These are phyloP conservation scores for Mycena galopus DNA, from an alignment of 768 basidiomycete species.

Conservation along the genomic window DNA sequence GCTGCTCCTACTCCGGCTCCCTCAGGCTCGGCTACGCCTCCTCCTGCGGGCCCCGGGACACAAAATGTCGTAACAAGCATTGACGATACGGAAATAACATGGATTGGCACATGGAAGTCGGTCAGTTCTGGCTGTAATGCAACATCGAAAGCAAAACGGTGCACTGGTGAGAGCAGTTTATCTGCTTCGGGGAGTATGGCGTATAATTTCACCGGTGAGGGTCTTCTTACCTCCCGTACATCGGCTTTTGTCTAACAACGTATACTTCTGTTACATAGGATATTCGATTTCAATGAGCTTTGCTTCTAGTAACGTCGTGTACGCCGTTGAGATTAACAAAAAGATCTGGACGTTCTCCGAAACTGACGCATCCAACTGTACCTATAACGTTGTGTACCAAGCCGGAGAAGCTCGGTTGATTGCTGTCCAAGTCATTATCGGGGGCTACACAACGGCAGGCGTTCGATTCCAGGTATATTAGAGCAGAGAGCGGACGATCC, in stretches of 20 bases:
- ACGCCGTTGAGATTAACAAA: neutral
- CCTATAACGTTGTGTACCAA: neutral
- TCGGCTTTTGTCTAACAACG: neutral
- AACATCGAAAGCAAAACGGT: slow-evolving; percentile 1
- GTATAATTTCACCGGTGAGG: slow-evolving; percentile 1
- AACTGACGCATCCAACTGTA: neutral
- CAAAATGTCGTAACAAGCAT: neutral
- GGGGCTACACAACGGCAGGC: neutral
- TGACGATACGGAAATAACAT: slow-evolving; percentile 1
- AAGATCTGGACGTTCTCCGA: neutral
- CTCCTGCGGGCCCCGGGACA: neutral
- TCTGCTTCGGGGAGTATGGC: neutral
- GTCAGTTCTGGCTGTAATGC: slow-evolving; percentile 1
- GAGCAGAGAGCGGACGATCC: neutral
- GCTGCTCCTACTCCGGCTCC: neutral
- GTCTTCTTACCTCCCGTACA: slow-evolving; percentile 1
- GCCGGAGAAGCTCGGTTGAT: neutral
- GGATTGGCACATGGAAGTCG: neutral
- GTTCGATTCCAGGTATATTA: neutral
- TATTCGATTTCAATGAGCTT: neutral
- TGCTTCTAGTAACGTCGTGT: neutral
- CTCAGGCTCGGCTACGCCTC: neutral
- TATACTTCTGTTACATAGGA: neutral
- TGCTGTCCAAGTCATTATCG: neutral
- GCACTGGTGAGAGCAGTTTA: neutral